phyloP scores from a whole-genome alignment of 192 early-diverging fungal species.

The Linnemannia exigua region DNA sequence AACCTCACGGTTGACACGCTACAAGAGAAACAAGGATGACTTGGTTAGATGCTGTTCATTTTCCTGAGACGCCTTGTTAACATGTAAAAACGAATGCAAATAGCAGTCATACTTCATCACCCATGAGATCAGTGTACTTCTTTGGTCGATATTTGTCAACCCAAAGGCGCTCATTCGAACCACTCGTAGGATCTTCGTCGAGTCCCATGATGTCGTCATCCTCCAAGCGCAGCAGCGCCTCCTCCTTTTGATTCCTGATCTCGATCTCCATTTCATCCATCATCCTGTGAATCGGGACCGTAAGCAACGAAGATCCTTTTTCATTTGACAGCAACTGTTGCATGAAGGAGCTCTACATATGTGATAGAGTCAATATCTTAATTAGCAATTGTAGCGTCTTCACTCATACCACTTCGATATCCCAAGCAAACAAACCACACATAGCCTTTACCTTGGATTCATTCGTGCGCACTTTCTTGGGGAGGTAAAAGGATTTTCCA shows the following conservation, averaged over 20 bases:
- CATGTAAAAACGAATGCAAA: not conserved
- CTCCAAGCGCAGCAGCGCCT: constrained; percentile 28
- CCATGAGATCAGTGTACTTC: constrained; percentile 87
- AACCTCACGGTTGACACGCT: constrained; percentile 88
- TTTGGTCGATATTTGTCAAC: constrained; percentile 93
- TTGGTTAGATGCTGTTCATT: too few species aligned
- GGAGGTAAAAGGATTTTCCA: constrained; percentile 61
- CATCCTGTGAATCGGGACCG: constrained; percentile 48
- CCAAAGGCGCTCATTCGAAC: constrained; percentile 66
- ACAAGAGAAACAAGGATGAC: not conserved
- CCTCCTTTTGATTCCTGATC: constrained; percentile 41
- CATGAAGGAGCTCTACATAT: constrained; percentile 10
- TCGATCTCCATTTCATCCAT: constrained; percentile 54
- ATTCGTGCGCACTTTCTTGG: constrained; percentile 40
- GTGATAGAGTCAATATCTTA: too few species aligned
- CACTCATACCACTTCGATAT: constrained; percentile 33
- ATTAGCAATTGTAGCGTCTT: too few species aligned
- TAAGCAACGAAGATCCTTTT: constrained; percentile 22
- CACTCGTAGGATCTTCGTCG: not conserved
- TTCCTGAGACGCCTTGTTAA: not conserved
- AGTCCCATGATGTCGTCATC: constrained; percentile 6
- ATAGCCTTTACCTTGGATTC: constrained; percentile 22
- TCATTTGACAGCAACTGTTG: constrained; percentile 13
- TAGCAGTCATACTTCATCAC: constrained; percentile 78
- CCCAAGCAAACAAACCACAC: constrained; percentile 19